Evolutionary conservation across 768 basidiomycete genomes (phyloP).

Genomic region (Galerina sulciceps): DNA sequence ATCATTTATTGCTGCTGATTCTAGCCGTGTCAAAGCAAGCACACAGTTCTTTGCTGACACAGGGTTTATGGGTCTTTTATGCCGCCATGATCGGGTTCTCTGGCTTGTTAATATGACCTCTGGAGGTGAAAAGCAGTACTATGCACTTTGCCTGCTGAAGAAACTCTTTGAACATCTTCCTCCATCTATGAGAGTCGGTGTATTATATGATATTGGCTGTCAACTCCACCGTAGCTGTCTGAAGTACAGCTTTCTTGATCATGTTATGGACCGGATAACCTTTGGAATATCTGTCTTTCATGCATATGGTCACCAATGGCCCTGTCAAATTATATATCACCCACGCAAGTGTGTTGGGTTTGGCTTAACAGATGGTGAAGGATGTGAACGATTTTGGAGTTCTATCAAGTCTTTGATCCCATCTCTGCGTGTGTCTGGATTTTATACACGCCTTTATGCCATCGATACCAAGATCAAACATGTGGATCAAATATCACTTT

Average conservation of each 20-base stretch:
- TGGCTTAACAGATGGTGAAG: conserved; percentile 32
- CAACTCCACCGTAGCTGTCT: conserved; percentile 28
- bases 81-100: neutral
- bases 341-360: conserved; percentile 34
- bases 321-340: conserved; percentile 39
- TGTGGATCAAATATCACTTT: conserved; percentile 1
- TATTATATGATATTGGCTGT: conserved; percentile 43
- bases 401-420: conserved; percentile 13
- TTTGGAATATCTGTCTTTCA: conserved; percentile 41
- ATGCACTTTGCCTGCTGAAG: conserved; percentile 32
- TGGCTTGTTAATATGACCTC: neutral
- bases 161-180: conserved; percentile 38
- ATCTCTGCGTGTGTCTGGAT: conserved; percentile 5
- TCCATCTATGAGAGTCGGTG: conserved; percentile 15
- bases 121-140: conserved; percentile 5
- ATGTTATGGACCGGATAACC: conserved; percentile 21
- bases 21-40: conserved; percentile 26
- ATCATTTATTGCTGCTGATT: conserved; percentile 34
- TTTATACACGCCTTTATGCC: conserved; percentile 11
- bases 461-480: conserved; percentile 14
- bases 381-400: conserved; percentile 26
- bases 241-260: conserved; percentile 28
- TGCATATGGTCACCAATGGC: conserved; percentile 44
- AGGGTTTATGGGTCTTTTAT: neutral
- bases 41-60: neutral